Conservation (phyloP, 805 yeast genomes). For the Zygoascus flipseniorum region DNA sequence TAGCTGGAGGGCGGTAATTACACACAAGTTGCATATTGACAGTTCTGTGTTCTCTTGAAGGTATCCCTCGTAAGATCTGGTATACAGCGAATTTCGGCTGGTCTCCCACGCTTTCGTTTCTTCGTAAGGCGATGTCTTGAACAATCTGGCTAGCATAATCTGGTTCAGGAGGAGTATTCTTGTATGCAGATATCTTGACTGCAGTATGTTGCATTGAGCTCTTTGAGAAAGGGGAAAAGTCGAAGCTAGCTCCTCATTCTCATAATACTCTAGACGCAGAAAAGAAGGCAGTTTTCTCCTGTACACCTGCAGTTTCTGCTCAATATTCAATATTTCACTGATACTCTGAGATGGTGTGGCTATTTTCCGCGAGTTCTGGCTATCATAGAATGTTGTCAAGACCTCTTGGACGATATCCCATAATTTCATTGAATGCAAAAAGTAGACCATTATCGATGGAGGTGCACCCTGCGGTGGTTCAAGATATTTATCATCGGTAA, state of each 20-base stretch:
- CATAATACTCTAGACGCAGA: slow-evolving; percentile 2
- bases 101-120: background rate
- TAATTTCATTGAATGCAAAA: slow-evolving; percentile 17
- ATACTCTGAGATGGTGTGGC: no score
- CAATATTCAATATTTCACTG: slow-evolving; percentile 3
- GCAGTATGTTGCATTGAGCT: slow-evolving; percentile 1
- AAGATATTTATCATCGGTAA: slow-evolving; percentile 10
- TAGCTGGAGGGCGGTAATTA: slow-evolving; percentile 11
- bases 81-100: no score
- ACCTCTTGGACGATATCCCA: slow-evolving; percentile 20
- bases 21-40: slow-evolving; percentile 10
- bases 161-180: slow-evolving; percentile 12
- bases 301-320: slow-evolving; percentile 1
- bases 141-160: slow-evolving; percentile 5
- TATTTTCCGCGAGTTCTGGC: no score
- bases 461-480: slow-evolving; percentile 1
- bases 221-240: background rate
- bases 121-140: slow-evolving; percentile 2
- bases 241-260: background rate
- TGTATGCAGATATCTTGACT: slow-evolving; percentile 7
- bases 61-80: slow-evolving; percentile 1
- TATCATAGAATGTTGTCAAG: slow-evolving; percentile 9
- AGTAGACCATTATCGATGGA: slow-evolving; percentile 14
- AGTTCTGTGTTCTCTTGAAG: slow-evolving; percentile 7
- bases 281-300: slow-evolving; percentile 3